A percentile compares a stretch with the other conserved stretches of the same genome.
Conservation (phyloP, 345 rosid genomes). For the Citrus hindsii region DNA sequence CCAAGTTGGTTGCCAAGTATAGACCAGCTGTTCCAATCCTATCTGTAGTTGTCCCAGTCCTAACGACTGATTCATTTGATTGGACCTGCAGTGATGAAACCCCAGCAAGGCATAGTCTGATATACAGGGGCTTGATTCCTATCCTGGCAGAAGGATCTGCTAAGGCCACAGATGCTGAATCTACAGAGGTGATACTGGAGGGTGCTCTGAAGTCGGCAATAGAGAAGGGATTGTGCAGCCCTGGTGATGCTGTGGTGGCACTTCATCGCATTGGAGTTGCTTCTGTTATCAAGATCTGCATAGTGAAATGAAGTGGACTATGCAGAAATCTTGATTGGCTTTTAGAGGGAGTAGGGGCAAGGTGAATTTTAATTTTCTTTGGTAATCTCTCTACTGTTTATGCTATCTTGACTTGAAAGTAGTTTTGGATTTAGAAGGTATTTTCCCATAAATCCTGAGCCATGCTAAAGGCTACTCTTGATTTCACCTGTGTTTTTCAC, state of each 20-base stretch:
- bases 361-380: neutral
- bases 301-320: constrained; percentile 46
- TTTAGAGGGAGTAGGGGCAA: neutral
- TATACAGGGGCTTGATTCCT: constrained; percentile 84
- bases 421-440: constrained; percentile 4
- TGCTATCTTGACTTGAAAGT: constrained; percentile 4
- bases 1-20: constrained; percentile 88
- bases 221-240: constrained; percentile 54
- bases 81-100: constrained; percentile 88
- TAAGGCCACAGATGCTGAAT: constrained; percentile 88
- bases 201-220: constrained; percentile 75
- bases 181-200: constrained; percentile 69
- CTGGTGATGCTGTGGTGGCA: constrained; percentile 75
- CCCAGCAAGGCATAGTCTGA: constrained; percentile 87
- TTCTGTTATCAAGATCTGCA: constrained; percentile 83
- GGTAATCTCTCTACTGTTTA: neutral
- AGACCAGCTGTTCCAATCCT: constrained; percentile 93
- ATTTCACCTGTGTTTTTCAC: neutral
- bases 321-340: constrained; percentile 2
- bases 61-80: constrained; percentile 85
- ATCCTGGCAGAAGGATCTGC: constrained; percentile 87
- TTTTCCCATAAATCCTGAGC: neutral
- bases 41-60: constrained; percentile 77
- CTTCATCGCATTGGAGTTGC: constrained; percentile 89
- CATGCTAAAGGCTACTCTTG: constrained; percentile 4